phyloP scores from a whole-genome alignment of 2,329 filamentous ascomycete species.

The Sporothrix schenckii region DNA sequence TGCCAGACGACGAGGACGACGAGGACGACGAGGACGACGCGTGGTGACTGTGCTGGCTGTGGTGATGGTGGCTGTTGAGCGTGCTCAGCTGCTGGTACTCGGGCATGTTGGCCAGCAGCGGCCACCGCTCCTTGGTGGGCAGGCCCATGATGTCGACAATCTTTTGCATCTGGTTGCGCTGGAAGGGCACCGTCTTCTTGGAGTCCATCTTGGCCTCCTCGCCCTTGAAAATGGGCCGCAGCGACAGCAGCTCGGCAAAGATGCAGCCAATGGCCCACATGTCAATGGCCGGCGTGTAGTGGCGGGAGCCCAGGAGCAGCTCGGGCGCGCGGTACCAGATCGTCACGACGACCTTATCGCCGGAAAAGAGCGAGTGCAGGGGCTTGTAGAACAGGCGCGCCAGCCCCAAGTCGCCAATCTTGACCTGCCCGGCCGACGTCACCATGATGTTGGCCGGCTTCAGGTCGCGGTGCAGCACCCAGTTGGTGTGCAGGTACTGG shows the following conservation, averaged over 20 bases:
- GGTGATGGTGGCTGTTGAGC: conserved; percentile 51
- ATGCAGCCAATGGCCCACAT: conserved; percentile 98
- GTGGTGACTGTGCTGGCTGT: conserved; percentile 38
- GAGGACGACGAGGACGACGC: conserved; percentile 18
- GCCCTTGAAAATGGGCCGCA: conserved; percentile 95
- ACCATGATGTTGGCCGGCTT: conserved; percentile 99
- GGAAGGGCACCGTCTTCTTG: conserved; percentile 96
- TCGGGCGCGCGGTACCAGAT: conserved; percentile 99
- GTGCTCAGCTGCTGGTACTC: conserved; percentile 74
- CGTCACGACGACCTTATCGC: conserved; percentile 97
- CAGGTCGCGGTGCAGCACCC: conserved; percentile 94
- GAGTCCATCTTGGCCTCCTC: conserved; percentile 99
- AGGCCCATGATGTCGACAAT: conserved; percentile 96
- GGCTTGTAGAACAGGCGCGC: conserved; percentile 94
- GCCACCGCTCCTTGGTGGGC: conserved; percentile 87
- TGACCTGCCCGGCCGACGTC: conserved; percentile 83
- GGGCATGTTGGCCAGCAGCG: conserved; percentile 79
- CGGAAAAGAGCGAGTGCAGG: conserved; percentile 84
- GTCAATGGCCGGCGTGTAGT: conserved; percentile 96
- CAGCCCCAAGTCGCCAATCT: conserved; percentile 91
- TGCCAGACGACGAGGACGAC: conserved; percentile 37
- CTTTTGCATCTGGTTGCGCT: conserved; percentile 98
- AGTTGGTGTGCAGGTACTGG: conserved; percentile 92
- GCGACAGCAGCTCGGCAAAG: conserved; percentile 87
- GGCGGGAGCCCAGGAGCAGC: conserved; percentile 84